Evolutionary conservation across 805 yeast species (phyloP), one percentile per base, ranked within the genome.

Genomic region (Myxozyma kluyveri): DNA sequence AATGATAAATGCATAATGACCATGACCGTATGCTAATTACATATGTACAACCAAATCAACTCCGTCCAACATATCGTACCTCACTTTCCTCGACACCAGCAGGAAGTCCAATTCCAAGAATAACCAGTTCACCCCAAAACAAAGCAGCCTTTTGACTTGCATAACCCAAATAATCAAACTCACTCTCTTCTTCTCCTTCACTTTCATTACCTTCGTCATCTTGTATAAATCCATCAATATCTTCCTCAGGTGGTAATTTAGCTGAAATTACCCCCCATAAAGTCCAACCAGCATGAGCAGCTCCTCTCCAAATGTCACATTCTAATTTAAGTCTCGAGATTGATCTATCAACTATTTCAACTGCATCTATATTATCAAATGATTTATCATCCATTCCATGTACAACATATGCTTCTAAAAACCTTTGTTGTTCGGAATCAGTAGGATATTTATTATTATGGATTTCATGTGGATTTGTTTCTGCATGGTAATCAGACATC

Each of bases 261-360:
- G 84, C 81, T 67, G 88, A 95, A 31, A 93, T 78, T 39, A 93
- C 76, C 0, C 96, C 98, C 99, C 99, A 91, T 24, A 90, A 65
- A 3, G 84, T 77, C 99, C 99, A 91, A 64, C 77, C 80, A 7
- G 86, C 73, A 44, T 84, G 84, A 21, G 81, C 91, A 0, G 88
- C 73, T 1, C 95, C 81, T 63, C 96, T 77, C 96, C 97, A 91
- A 49, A 75, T 74, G 1, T 80, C 71, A 27, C 83, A 77, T 56
- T 87, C 88, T 61, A 84, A 81, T 63, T 79, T 80, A 38, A 88
- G 67, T 43, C 72, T 67, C 45, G 75, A 77, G 10, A 83, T 74
- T 36, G 72, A 74, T 2, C 66, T 67, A 33, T 77, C 78, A 42
- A 80, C 62, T 22, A 56, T 64, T 3, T 61, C 62, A 1, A 69